A percentile compares a stretch with the other conserved stretches of the same genome.
These are phyloP conservation scores for Sistotremastrum niveocremeum DNA, from an alignment of 768 basidiomycete species.

Conservation along the genomic window DNA sequence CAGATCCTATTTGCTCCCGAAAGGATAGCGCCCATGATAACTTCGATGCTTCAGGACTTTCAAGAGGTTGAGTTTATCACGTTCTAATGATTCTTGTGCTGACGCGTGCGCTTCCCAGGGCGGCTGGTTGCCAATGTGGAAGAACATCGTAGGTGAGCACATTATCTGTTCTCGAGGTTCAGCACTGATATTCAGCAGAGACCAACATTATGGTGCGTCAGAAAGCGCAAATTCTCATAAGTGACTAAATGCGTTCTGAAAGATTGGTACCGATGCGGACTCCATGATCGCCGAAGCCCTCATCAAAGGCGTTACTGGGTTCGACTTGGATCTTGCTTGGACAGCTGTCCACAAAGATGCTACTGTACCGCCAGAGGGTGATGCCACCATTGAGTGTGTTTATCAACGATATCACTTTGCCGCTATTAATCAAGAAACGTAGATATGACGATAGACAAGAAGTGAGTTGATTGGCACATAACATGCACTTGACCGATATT, in stretches of 20 bases:
- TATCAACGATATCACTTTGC: not conserved
- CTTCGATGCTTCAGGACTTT: slow-evolving; percentile 72
- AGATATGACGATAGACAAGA: slow-evolving; percentile 67
- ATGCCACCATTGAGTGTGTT: slow-evolving; percentile 37
- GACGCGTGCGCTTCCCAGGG: slow-evolving; percentile 22
- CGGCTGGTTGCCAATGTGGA: slow-evolving; percentile 88
- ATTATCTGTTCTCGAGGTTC: not conserved
- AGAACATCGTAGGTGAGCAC: slow-evolving; percentile 54
- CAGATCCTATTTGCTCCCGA: slow-evolving; percentile 67
- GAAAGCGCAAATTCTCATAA: not conserved
- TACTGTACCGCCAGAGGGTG: slow-evolving; percentile 44
- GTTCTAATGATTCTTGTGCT: not conserved
- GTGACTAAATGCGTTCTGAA: not conserved
- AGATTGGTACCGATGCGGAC: slow-evolving; percentile 72
- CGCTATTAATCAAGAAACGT: not conserved
- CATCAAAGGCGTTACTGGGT: slow-evolving; percentile 48
- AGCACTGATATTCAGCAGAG: slow-evolving; percentile 22
- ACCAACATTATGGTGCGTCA: slow-evolving; percentile 66
- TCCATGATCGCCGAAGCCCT: slow-evolving; percentile 64
- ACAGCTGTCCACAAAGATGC: slow-evolving; percentile 66
- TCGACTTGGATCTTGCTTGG: slow-evolving; percentile 54
- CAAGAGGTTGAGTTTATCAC: slow-evolving; percentile 29
- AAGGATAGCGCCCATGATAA: slow-evolving; percentile 60
- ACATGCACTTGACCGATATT: no score
- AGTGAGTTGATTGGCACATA: slow-evolving; percentile 18